Conservation (phyloP, 2,329 filamentous ascomycete genomes). For the Alternaria ventricosa region DNA sequence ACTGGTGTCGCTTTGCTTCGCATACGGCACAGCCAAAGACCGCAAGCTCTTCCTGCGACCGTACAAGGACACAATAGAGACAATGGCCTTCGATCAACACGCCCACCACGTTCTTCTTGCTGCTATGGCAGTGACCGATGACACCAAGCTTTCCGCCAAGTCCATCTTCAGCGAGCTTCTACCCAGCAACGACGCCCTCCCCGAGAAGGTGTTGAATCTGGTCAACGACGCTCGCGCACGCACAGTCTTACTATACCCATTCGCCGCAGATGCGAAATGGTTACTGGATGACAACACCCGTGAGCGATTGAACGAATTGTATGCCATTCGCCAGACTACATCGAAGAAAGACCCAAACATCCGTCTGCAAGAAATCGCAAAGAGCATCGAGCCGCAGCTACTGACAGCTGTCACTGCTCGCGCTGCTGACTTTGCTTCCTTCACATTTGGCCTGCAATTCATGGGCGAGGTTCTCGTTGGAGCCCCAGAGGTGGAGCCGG, state of each 20-base stretch:
- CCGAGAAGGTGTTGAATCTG: slow-evolving; percentile 68
- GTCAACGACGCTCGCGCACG: slow-evolving; percentile 71
- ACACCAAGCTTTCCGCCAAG: slow-evolving; percentile 87
- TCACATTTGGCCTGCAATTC: slow-evolving; percentile 86
- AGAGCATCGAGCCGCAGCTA: slow-evolving; percentile 75
- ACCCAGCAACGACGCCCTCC: slow-evolving; percentile 57
- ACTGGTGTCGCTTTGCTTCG: slow-evolving; percentile 80
- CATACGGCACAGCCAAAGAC: slow-evolving; percentile 89
- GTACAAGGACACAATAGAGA: slow-evolving; percentile 87
- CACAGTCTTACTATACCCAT: slow-evolving; percentile 78
- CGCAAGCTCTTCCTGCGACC: slow-evolving; percentile 85
- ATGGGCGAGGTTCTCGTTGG: slow-evolving; percentile 82
- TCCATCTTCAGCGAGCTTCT: slow-evolving; percentile 86
- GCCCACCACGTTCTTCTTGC: slow-evolving; percentile 83
- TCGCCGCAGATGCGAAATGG: slow-evolving; percentile 69
- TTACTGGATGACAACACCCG: slow-evolving; percentile 68
- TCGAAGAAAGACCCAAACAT: slow-evolving; percentile 89
- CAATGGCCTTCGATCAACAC: slow-evolving; percentile 80
- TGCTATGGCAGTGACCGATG: slow-evolving; percentile 90
- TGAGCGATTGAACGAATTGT: slow-evolving; percentile 76
- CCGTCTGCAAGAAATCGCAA: slow-evolving; percentile 77
- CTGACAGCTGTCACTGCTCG: slow-evolving; percentile 74
- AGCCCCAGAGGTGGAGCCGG: slow-evolving; percentile 73
- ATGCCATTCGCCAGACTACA: slow-evolving; percentile 78
- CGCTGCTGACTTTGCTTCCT: slow-evolving; percentile 71